These are phyloP conservation scores for Phytophthora ramorum DNA, from an alignment of 352 stramenopile species.

Conservation along the genomic window DNA sequence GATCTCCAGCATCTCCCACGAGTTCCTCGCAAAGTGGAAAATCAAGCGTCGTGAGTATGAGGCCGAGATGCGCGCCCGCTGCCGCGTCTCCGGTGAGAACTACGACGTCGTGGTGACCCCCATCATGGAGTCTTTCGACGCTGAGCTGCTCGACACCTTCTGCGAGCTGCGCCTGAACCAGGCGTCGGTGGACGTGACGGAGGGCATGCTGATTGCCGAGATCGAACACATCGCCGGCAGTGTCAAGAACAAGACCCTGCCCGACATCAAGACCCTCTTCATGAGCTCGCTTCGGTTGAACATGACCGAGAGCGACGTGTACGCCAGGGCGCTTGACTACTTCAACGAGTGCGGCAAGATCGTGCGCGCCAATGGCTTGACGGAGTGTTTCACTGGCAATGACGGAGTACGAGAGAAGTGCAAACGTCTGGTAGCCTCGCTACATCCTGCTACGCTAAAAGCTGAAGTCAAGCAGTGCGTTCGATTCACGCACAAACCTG, in stretches of 20 bases:
- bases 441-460: too few relatives aligned
- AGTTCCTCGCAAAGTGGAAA: neutral
- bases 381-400: too few relatives aligned
- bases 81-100: conserved; percentile 3
- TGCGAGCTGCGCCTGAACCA: neutral
- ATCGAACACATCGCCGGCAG: neutral
- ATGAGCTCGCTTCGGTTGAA: too few relatives aligned
- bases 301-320: neutral
- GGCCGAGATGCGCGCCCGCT: neutral
- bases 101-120: neutral
- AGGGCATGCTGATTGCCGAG: neutral
- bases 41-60: neutral
- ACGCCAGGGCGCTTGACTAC: too few relatives aligned
- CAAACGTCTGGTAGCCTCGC: too few relatives aligned
- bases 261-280: neutral
- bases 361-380: too few relatives aligned
- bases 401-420: too few relatives aligned
- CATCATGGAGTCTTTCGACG: neutral
- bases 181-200: neutral
- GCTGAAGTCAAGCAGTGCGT: too few relatives aligned
- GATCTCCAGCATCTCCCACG: neutral
- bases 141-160: neutral
- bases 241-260: conserved; percentile 1
- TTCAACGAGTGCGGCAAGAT: too few relatives aligned
- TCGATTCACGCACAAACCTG: too few relatives aligned